A percentile compares a stretch with the other conserved stretches of the same genome.
These are phyloP conservation scores for Podosphaera leucotricha DNA, from an alignment of 2,329 filamentous ascomycete species.

Conservation along the genomic window DNA sequence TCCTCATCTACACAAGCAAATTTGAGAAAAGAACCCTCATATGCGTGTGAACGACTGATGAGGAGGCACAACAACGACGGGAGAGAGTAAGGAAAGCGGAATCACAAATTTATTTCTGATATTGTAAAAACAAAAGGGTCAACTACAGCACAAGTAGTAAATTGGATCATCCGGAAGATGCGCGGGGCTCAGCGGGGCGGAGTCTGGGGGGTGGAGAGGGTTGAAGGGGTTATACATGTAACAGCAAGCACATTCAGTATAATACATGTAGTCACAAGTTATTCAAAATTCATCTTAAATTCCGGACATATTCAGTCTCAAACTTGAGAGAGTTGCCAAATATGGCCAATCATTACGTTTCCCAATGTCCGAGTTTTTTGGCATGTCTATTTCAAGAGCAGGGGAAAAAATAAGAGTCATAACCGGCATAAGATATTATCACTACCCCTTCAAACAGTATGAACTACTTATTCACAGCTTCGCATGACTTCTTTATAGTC, in stretches of 20 bases:
- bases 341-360: not conserved
- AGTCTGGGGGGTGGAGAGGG: not conserved
- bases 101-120: not conserved
- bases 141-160: not conserved
- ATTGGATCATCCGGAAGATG: not conserved
- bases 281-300: not conserved
- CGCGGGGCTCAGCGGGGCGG: not conserved
- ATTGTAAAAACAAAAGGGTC: not conserved
- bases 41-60: too few relatives aligned
- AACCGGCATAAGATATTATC: not conserved
- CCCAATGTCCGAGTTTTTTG: not conserved
- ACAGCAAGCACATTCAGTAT: not conserved
- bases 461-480: not conserved
- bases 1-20: not conserved
- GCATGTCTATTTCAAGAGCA: not conserved
- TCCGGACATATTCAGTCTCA: not conserved
- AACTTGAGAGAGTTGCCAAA: not conserved
- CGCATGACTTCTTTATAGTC: too few relatives aligned
- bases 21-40: too few relatives aligned
- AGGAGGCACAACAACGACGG: too few relatives aligned
- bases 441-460: not conserved
- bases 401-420: not conserved
- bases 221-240: not conserved
- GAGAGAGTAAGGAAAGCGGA: too few relatives aligned
- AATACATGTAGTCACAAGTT: not conserved